phyloP scores from a whole-genome alignment of 2,329 filamentous ascomycete genomes.

The Microdochium paspali region DNA sequence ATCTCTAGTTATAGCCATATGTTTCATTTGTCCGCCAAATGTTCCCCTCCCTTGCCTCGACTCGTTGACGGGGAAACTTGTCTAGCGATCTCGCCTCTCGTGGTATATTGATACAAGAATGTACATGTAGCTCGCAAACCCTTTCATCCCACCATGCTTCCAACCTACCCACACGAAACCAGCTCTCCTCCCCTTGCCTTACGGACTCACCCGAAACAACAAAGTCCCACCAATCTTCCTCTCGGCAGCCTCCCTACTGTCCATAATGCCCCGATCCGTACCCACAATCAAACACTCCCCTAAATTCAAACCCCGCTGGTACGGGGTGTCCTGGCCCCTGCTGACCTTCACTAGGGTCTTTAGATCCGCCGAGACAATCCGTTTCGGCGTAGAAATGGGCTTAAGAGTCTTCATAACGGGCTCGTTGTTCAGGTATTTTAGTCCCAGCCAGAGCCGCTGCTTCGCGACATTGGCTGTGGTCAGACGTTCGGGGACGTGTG shows the following conservation, averaged over 20 bases:
- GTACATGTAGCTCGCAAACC: background rate
- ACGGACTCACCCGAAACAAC: constrained; percentile 53
- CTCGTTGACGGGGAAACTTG: no score
- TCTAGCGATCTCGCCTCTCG: no score
- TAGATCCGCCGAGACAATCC: constrained; percentile 58
- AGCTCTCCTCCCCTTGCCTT: constrained; percentile 4
- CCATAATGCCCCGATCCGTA: constrained; percentile 70
- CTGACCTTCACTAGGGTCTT: constrained; percentile 54
- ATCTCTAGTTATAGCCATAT: no score
- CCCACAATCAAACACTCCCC: constrained; percentile 77
- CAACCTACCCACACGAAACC: no score
- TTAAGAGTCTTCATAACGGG: constrained; percentile 64
- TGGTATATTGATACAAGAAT: no score
- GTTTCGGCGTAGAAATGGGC: constrained; percentile 65
- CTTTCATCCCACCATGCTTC: background rate
- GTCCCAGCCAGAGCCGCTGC: constrained; percentile 74
- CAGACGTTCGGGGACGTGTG: constrained; percentile 43
- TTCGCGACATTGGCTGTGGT: constrained; percentile 63
- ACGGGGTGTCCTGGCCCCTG: constrained; percentile 55
- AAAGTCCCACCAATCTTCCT: constrained; percentile 72
- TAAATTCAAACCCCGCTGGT: constrained; percentile 57
- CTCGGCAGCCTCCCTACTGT: constrained; percentile 73
- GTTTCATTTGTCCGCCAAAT: no score
- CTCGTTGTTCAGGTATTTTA: constrained; percentile 82
- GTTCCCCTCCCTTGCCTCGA: no score